Evolutionary conservation across 768 basidiomycete species (phyloP).

Genomic region (Rhodotorula diobovata): DNA sequence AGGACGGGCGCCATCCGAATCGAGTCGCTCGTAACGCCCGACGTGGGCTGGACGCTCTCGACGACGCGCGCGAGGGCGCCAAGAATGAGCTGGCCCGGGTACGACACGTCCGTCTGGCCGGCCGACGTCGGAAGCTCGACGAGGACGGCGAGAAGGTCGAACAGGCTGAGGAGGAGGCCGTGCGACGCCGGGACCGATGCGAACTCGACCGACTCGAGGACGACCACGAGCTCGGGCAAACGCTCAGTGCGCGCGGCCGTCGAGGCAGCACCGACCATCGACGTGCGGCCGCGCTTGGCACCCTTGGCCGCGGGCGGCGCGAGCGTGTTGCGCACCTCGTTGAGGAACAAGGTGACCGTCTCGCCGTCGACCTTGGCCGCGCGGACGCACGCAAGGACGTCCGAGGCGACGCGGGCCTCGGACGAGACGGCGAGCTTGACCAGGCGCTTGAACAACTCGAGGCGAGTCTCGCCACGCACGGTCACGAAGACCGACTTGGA

Average conservation of each 20-base stretch:
- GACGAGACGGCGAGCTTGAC: constrained; percentile 22
- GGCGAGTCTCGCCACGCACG: constrained; percentile 23
- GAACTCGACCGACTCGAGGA: constrained; percentile 37
- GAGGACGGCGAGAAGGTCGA: constrained; percentile 36
- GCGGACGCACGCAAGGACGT: constrained; percentile 33
- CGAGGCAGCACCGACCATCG: constrained; percentile 10
- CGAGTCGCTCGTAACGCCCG: constrained; percentile 24
- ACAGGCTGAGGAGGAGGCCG: constrained; percentile 30
- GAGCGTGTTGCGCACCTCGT: constrained; percentile 17
- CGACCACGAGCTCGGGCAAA: constrained; percentile 34
- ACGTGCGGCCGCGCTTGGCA: constrained; percentile 34
- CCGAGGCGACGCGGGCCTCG: constrained; percentile 17
- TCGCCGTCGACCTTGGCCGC: constrained; percentile 17
- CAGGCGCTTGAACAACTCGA: constrained; percentile 32
- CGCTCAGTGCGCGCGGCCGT: constrained; percentile 23
- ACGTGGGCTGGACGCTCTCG: constrained; percentile 20
- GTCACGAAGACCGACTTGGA: constrained; percentile 16
- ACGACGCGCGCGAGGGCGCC: constrained; percentile 27
- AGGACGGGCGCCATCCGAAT: constrained; percentile 38
- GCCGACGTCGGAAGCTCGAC: constrained; percentile 36
- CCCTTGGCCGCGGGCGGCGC: constrained; percentile 24
- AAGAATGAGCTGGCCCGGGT: constrained; percentile 39
- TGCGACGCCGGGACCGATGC: constrained; percentile 12
- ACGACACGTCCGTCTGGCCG: constrained; percentile 32
- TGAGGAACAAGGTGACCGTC: constrained; percentile 32